Conservation (phyloP, 441 rosid genomes). For the Gossypium gossypioides region DNA sequence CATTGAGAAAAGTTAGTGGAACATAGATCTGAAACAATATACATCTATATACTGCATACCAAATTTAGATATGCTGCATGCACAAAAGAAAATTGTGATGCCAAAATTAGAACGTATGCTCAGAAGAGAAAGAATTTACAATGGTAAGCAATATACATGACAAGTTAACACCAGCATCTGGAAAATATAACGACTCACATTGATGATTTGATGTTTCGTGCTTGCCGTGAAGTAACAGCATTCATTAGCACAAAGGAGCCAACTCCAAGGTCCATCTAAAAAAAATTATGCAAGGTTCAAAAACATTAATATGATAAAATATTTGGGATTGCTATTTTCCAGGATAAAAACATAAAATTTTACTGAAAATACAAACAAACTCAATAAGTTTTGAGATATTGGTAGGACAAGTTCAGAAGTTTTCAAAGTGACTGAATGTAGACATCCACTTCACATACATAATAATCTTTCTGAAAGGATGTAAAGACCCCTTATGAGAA, state of each 20-base stretch:
- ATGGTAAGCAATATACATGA: neutral
- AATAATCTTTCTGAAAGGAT: neutral
- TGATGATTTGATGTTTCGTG: constrained; percentile 48
- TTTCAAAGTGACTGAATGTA: neutral
- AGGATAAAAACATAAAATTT: neutral
- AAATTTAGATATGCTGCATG: neutral
- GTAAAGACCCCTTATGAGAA: neutral
- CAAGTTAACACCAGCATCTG: neutral
- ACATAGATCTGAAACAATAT: neutral
- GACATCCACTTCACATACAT: neutral
- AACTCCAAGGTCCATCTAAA: constrained; percentile 93
- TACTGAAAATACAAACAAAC: neutral
- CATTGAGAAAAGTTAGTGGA: neutral
- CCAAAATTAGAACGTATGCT: neutral
- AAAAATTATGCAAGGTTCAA: constrained; percentile 13
- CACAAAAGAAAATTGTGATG: neutral
- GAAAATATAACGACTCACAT: constrained; percentile 33
- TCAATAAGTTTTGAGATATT: neutral
- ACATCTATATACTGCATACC: neutral
- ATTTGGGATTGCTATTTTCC: neutral
- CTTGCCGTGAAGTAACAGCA: constrained; percentile 79
- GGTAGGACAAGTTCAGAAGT: neutral
- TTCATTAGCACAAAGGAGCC: constrained; percentile 80
- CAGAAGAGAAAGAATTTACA: neutral
- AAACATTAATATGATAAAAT: neutral